phyloP scores from a whole-genome alignment of 257 asterid genomes.

The Solanum medicagineum region DNA sequence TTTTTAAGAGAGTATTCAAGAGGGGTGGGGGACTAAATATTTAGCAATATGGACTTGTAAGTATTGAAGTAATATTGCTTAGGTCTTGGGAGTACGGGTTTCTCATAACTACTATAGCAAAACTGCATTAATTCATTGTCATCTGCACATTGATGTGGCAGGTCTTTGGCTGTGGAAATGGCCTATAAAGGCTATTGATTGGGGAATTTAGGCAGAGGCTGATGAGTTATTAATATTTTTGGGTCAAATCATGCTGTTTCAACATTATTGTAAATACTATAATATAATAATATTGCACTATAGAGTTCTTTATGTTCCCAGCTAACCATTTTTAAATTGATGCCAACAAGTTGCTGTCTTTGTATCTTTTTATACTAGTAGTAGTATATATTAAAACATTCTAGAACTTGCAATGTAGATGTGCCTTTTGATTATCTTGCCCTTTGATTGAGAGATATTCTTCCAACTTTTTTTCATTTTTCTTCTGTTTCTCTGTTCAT shows the following conservation, averaged over 20 bases:
- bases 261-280: not conserved
- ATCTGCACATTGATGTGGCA: not conserved
- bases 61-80: not conserved
- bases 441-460: not conserved
- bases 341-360: not conserved
- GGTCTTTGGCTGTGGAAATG: not conserved
- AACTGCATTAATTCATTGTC: not conserved
- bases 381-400: not conserved
- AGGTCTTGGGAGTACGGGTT: not conserved
- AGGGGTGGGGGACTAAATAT: not conserved
- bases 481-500: conserved; percentile 9
- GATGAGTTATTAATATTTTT: conserved; percentile 2
- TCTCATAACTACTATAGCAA: not conserved
- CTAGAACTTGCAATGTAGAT: not conserved
- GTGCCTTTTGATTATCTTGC: not conserved
- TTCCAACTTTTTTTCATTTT: not conserved
- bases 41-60: not conserved
- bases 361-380: not conserved
- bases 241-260: conserved; percentile 9
- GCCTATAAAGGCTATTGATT: not conserved
- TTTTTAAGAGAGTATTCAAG: not conserved
- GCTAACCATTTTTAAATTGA: not conserved
- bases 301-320: conserved; percentile 4
- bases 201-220: conserved; percentile 5
- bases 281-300: conserved; percentile 1